Percentiles rank a stretch among this genome's conserved stretches.
These are phyloP conservation scores for Podosphaera aphanis DNA, from an alignment of 2,329 filamentous ascomycete species.

Conservation along the genomic window DNA sequence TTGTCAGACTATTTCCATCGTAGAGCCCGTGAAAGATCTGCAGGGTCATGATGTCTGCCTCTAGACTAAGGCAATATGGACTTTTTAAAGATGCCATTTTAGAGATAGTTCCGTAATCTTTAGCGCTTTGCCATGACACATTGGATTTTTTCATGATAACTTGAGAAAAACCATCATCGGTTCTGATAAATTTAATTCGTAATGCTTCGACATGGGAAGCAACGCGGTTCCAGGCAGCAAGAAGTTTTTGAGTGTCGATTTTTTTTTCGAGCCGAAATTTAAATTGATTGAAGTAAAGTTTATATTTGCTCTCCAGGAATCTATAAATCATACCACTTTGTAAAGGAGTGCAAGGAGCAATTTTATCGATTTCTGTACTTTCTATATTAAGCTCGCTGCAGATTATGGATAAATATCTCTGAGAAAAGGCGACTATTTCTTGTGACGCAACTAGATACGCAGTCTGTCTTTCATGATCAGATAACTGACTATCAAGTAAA, in stretches of 20 bases:
- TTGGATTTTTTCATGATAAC: constrained; percentile 28
- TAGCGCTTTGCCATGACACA: constrained; percentile 21
- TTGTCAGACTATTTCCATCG: constrained; percentile 54
- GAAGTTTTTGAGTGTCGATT: constrained; percentile 25
- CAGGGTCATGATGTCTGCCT: constrained; percentile 25
- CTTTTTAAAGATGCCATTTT: constrained; percentile 10
- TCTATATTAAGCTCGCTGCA: constrained; percentile 27
- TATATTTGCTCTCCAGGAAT: constrained; percentile 30
- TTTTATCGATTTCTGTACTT: constrained; percentile 36
- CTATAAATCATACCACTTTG: constrained; percentile 71
- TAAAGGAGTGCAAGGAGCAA: constrained; percentile 63
- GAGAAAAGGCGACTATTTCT: constrained; percentile 19
- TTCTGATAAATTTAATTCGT: constrained; percentile 48
- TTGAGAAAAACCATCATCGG: constrained; percentile 55
- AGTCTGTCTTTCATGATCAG: constrained; percentile 5
- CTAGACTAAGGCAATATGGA: constrained; percentile 9
- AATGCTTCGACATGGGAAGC: constrained; percentile 36
- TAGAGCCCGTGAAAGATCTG: constrained; percentile 73
- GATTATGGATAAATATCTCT: constrained; percentile 11
- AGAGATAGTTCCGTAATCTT: constrained; percentile 10
- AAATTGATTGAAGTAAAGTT: constrained; percentile 61
- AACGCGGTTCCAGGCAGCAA: constrained; percentile 31
- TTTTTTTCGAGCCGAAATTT: constrained; percentile 26
- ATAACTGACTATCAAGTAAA: constrained; percentile 2
- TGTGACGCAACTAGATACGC: constrained; percentile 17